Base-by-base conservation (phyloP, 2,329 filamentous ascomycete genomes). In the Sarocladium strictum region DNA sequence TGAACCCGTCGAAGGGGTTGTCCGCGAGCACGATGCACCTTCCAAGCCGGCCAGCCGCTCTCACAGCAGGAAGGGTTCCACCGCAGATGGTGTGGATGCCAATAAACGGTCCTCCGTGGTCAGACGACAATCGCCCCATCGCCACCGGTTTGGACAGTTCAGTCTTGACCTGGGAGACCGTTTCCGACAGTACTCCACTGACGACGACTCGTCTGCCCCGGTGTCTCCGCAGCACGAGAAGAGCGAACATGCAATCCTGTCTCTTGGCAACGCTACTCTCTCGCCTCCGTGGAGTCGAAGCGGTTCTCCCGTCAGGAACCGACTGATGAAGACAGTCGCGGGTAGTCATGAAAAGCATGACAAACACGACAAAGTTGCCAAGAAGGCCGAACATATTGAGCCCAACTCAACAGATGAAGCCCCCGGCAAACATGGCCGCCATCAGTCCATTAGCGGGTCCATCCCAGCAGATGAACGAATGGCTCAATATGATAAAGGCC, bases 231-330 rank as follows among this genome's bases (percentile, higher is more conserved):
- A 77, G 23, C 63, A 76, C n/a, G 76, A 72, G 47, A 40, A 38
- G 32, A 17, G 5, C n/a, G 50, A 40, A 15, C 32, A 53, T 15
- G 50, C 17, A 7, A 51, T 51, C 3, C 17, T 33, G 64, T 72
- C 3, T 59, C 75, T 67, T 65, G 76, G 57, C 68, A 81, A 62
- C 61, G 72, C 61, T 69, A 71, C 87, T 55, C 66, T 87, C 9
- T 88, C 86, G 3, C 80, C 84, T 1, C 73, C 77, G 3, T 75
- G 75, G 7, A 90, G 85, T 62, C 79, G 86, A 23, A 76, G 80
- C 1, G 73, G 75, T 2, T 90, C 87, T 6, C 86, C 87, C 27
- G 72, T 74, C 0, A 79, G 84, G 53, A 86, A 82, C 54, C 78
- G 81, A 1, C 71, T 84, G 56, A 70, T 70, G 26, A 81, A 76